Evolutionary conservation across 208 protist genomes (phyloP).

Genomic region (Vickermania ingenoplastis): DNA sequence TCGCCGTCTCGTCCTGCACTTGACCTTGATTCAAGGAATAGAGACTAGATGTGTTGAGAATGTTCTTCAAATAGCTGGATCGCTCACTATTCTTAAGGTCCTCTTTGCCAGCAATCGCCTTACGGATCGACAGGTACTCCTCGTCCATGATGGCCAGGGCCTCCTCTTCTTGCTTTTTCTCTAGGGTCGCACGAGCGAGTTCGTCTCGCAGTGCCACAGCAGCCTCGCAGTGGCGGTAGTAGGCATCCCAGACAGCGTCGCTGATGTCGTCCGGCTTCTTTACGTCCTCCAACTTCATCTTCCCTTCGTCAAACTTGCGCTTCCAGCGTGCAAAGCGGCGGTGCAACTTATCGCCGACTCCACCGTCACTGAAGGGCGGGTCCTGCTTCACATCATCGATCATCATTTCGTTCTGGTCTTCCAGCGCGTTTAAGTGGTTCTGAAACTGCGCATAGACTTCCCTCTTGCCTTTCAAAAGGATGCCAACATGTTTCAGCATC

Average conservation of each 20-base stretch:
- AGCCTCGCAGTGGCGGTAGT: conserved; percentile 37
- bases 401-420: conserved; percentile 28
- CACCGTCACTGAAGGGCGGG: conserved; percentile 51
- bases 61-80: conserved; percentile 14
- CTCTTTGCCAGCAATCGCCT: conserved; percentile 15
- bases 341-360: conserved; percentile 53
- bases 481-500: conserved; percentile 16
- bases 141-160: conserved; percentile 15
- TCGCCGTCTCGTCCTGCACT: conserved; percentile 84
- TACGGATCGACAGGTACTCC: conserved; percentile 12
- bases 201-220: conserved; percentile 23
- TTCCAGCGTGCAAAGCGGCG: conserved; percentile 64
- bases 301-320: conserved; percentile 47
- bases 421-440: conserved; percentile 15
- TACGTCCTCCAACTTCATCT: conserved; percentile 18
- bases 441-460: conserved; percentile 18
- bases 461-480: conserved; percentile 22
- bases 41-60: conserved; percentile 64
- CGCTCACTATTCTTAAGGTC: conserved; percentile 13
- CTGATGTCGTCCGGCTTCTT: conserved; percentile 26
- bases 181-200: conserved; percentile 15
- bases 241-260: conserved; percentile 40
- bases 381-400: conserved; percentile 14
- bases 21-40: conserved; percentile 86
- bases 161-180: conserved; percentile 15